Base-by-base conservation (phyloP, 2,329 filamentous ascomycete genomes). In the Fusarium pseudograminearum region DNA sequence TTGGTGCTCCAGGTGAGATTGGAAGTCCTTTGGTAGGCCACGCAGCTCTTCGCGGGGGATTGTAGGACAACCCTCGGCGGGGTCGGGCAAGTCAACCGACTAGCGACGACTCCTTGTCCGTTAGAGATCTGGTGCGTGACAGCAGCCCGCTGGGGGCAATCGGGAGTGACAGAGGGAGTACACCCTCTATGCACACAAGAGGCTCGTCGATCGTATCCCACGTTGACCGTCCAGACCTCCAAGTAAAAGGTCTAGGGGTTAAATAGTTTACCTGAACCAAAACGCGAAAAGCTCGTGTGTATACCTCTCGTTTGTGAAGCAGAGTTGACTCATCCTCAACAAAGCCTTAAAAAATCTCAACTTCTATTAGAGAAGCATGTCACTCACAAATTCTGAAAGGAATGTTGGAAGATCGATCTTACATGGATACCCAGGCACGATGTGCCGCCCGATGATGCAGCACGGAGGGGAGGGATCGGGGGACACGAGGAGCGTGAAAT, bases 1-100 rank as follows among this genome's bases (percentile, higher is more conserved):
- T 88, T 2, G 86, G 86, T 46, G 85, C 86, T 9, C 89, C 90
- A 4, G 89, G 90, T 33, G 89, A 93, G 77, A 91, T 93, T 65
- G 89, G 90, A 44, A 93, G 90, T 75, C 91, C 90, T 4, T 79
- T 89, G 54, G 80, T 84, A 33, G 81, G 85, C 55, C 76, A 81
- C 30, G 76, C 79, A 30, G 78, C 79, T 56, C 67, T 81, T 68
- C 74, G 78, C 63, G 78, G 79, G 51, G 67, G 67, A 46, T 71
- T 78, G 68, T 81, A 81, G 79, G 64, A 62, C 64, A 64, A 48
- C 57, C 64, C 72, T 60, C 48, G 47, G 45, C 51, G 38, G 46
- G 48, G 57, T 34, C 36, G 31, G 54, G 50, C 42, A 52, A 60
- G 41, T 34, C 48, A 63, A 42, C 54, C 47, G 40, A 64, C 64